Conservation (phyloP, 2,329 filamentous ascomycete genomes). For the Calonectria fujianensis region DNA sequence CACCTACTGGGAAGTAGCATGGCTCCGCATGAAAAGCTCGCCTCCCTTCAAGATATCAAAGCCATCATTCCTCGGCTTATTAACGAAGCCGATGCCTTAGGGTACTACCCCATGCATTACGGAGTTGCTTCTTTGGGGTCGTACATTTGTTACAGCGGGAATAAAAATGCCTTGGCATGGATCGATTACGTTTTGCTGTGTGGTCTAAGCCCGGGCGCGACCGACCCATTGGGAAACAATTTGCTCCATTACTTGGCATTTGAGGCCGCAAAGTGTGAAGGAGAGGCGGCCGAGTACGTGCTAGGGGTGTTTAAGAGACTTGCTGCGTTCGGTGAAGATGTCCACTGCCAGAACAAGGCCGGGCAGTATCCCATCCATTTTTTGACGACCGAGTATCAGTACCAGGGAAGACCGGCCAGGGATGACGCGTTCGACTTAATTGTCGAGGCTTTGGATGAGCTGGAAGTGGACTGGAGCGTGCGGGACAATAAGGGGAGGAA, state of each 20-base stretch:
- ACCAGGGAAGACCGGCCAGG: accelerated
- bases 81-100: conserved; percentile 42
- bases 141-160: too few species aligned
- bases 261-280: background rate
- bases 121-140: conserved; percentile 7
- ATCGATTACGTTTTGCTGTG: background rate
- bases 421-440: background rate
- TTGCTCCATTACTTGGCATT: background rate
- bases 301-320: background rate
- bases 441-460: background rate
- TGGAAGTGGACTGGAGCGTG: background rate
- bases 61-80: conserved; percentile 28
- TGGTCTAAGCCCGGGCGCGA: background rate
- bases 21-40: background rate
- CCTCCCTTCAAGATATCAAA: conserved; percentile 28
- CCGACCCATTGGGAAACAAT: background rate
- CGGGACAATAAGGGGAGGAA: background rate
- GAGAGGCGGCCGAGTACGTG: background rate
- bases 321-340: background rate
- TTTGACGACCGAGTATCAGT: background rate
- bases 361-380: background rate
- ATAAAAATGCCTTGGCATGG: background rate
- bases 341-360: background rate
- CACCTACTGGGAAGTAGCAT: conserved; percentile 23
- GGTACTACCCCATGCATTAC: conserved; percentile 46